These are phyloP conservation scores for Cladosporium halotolerans DNA, from an alignment of 2,329 filamentous ascomycete genomes.

Conservation along the genomic window DNA sequence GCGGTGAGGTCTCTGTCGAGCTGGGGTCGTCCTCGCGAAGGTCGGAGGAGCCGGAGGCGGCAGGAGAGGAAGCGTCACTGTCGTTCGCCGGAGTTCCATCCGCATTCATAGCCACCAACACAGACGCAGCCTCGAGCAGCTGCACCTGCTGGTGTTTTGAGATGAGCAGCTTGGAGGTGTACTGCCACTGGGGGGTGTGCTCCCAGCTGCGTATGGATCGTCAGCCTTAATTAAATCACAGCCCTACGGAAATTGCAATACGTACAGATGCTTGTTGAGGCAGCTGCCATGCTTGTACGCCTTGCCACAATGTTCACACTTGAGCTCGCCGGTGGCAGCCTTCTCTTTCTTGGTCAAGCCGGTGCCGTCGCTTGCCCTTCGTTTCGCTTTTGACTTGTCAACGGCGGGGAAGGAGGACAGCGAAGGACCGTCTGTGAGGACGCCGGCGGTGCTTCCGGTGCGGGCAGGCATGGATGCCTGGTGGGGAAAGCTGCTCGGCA, in stretches of 20 bases:
- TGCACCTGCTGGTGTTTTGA: conserved; percentile 99
- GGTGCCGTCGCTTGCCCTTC: conserved; percentile 78
- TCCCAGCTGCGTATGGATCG: conserved; percentile 69
- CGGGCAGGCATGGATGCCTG: conserved; percentile 32
- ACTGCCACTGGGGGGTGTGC: conserved; percentile 96
- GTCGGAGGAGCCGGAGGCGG: conserved; percentile 74
- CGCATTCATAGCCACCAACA: conserved; percentile 82
- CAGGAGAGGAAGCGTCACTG: conserved; percentile 84
- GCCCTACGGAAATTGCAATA: conserved; percentile 33
- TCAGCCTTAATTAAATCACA: neutral
- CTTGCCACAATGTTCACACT: conserved; percentile 97
- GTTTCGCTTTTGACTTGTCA: conserved; percentile 47
- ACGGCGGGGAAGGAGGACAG: conserved; percentile 44
- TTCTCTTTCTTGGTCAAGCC: conserved; percentile 77
- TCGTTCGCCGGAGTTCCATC: conserved; percentile 59
- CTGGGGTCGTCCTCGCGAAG: conserved; percentile 62
- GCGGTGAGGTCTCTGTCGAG: conserved; percentile 88
- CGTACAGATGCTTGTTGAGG: conserved; percentile 99
- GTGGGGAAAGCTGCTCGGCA: conserved; percentile 60
- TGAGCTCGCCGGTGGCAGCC: conserved; percentile 75
- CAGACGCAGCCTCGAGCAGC: conserved; percentile 92
- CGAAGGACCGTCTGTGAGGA: conserved; percentile 64
- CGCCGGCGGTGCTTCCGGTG: conserved; percentile 33
- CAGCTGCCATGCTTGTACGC: conserved; percentile 99
- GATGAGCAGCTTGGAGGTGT: conserved; percentile 94